Conservation (phyloP, 306 rosid genomes). For the Quercus alba region DNA sequence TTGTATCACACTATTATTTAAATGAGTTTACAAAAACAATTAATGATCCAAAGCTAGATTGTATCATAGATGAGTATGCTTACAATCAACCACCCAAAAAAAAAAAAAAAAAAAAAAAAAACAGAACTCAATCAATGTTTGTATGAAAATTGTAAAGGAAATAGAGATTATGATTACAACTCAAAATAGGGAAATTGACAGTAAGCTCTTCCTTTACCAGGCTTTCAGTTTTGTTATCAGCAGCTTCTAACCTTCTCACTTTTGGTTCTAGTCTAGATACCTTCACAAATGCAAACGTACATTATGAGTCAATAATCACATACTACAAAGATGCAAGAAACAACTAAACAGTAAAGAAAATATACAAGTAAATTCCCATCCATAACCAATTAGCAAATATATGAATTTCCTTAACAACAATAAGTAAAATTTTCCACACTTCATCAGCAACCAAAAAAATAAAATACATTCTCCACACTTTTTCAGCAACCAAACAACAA, state of each 20-base stretch:
- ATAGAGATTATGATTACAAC: no score
- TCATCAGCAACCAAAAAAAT: neutral
- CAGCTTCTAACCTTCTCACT: conserved; percentile 37
- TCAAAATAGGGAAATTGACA: neutral
- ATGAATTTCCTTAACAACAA: neutral
- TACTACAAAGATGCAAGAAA: neutral
- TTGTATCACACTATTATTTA: no score
- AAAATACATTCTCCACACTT: neutral
- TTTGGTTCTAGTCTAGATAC: conserved; percentile 81
- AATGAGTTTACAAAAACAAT: no score
- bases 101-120: no score
- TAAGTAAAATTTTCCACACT: neutral
- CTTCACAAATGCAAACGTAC: conserved; percentile 24
- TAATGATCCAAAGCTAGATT: no score
- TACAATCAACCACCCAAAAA: no score
- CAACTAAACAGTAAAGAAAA: neutral
- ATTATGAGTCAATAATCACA: neutral
- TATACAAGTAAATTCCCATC: neutral
- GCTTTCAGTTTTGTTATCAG: conserved; percentile 37
- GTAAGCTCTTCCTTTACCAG: conserved; percentile 39
- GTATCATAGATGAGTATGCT: no score
- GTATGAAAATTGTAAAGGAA: no score
- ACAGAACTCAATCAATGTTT: no score
- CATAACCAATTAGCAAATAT: neutral
- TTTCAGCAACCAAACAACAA: neutral